Conservation (phyloP, 768 basidiomycete genomes). For the Hypsizygus marmoreus region DNA sequence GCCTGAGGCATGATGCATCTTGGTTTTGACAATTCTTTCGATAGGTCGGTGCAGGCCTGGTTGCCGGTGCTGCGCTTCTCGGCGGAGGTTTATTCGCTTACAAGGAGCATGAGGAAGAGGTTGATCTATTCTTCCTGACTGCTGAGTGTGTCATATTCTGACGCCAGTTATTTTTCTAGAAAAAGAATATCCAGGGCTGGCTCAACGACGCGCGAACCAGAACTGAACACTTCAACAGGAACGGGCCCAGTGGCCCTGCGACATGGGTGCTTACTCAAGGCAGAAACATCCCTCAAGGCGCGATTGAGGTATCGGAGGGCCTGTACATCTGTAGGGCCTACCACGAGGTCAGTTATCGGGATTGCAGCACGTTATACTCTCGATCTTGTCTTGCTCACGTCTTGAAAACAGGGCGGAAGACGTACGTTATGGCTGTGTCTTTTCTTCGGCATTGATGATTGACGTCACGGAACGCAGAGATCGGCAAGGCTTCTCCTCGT, state of each 20-base stretch:
- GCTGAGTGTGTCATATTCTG: neutral
- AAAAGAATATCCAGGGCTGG: constrained; percentile 56
- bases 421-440: constrained; percentile 48
- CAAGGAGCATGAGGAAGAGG: constrained; percentile 59
- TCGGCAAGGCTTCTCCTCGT: constrained; percentile 63
- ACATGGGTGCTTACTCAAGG: constrained; percentile 68
- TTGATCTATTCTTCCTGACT: constrained; percentile 15
- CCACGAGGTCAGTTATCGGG: constrained; percentile 50
- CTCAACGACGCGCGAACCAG: constrained; percentile 55
- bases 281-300: constrained; percentile 56
- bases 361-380: neutral
- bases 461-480: constrained; percentile 38
- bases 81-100: constrained; percentile 64
- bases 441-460: constrained; percentile 30
- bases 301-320: constrained; percentile 60
- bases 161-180: constrained; percentile 29
- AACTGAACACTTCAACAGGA: constrained; percentile 46
- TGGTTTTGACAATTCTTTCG: too few relatives aligned
- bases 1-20: too few relatives aligned
- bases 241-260: constrained; percentile 47
- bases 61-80: constrained; percentile 53
- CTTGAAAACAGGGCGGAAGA: constrained; percentile 46
- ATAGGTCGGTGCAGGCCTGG: constrained; percentile 50
- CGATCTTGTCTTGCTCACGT: neutral
- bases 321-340: constrained; percentile 64